Evolutionary conservation across 257 asterid genomes (phyloP), one percentile per base, ranked within the genome.

Genomic region (Nicotiana sylvestris): DNA sequence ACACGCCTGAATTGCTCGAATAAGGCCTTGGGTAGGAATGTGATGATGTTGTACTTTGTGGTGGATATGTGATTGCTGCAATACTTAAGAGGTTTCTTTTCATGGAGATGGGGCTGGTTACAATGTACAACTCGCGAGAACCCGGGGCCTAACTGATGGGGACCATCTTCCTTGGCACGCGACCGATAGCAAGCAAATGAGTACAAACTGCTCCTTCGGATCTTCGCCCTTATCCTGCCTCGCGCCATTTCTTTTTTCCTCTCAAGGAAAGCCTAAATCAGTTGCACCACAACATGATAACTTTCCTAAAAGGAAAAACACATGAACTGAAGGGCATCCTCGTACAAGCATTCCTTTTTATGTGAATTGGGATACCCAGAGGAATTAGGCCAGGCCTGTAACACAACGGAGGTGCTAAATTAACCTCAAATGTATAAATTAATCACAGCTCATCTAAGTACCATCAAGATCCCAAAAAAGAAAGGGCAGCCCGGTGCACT

Each of bases 1-100:
- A 96, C 97, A 33, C 98, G 97, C 68, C 97, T 89, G 86, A 96
- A 96, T 74, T 96, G 99, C 85, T 96, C 99, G 46, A 96, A 94
- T 72, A 91, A 84, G 43, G 99, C 99, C 92, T 94, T 96, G 30
- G 99, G 99, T 77, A 96, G 82, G 88, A 96, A 96, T 9, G 97
- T 89, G 21, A 92, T 65, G 84, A 96, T 77, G 84, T 96, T 94
- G 85, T 96, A 96, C 88, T 96, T 96, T 12, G 99, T 96, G 62
- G 99, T 96, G 32, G 98, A 87, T 85, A 93, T 94, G 58, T 92
- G 88, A 85, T 96, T 96, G 8, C 85, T 46, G 87, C 96, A 90
- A 82, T 96, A 96, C 49, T 86, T 92, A 49, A 89, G 90, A 60
- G 97, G 97, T 81, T 93, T 92, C 76, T 85, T 85, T 51, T 88